Evolutionary conservation across 2,329 filamentous ascomycete species (phyloP).

Genomic region (Arthroderma sp.): DNA sequence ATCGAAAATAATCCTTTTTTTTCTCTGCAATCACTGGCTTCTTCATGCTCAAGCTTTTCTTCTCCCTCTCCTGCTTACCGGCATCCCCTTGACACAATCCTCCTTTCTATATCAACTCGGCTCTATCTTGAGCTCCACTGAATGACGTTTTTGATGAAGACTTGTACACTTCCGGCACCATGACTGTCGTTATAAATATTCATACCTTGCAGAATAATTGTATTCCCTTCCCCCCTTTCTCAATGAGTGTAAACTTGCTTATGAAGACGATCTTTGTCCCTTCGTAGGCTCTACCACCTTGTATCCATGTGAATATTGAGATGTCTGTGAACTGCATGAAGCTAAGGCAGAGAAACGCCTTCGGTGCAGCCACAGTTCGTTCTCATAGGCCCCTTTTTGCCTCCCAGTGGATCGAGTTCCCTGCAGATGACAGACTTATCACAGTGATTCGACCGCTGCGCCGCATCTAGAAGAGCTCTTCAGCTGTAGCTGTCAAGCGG

Average conservation of each 20-base stretch:
- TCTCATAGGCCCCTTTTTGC: background rate
- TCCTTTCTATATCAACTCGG: background rate
- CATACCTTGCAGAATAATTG: background rate
- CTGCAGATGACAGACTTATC: background rate
- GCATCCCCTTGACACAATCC: background rate
- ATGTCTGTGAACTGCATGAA: background rate
- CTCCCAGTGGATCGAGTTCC: background rate
- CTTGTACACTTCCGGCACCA: background rate
- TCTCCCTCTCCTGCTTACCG: background rate
- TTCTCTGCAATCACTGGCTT: background rate
- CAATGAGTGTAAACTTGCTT: background rate
- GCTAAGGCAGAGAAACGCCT: background rate
- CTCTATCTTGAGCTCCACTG: background rate
- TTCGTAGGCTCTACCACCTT: too few relatives aligned
- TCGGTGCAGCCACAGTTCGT: background rate
- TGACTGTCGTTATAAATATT: background rate
- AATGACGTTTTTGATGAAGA: constrained; percentile 2
- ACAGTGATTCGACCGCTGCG: background rate
- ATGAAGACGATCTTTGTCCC: too few relatives aligned
- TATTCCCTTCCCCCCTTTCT: background rate
- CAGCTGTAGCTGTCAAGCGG: background rate
- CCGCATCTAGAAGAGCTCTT: background rate
- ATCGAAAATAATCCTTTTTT: background rate
- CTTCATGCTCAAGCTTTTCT: background rate
- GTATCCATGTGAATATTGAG: background rate